These are phyloP conservation scores for Leptographium flavum DNA, from an alignment of 2,329 filamentous ascomycete genomes.

Conservation along the genomic window DNA sequence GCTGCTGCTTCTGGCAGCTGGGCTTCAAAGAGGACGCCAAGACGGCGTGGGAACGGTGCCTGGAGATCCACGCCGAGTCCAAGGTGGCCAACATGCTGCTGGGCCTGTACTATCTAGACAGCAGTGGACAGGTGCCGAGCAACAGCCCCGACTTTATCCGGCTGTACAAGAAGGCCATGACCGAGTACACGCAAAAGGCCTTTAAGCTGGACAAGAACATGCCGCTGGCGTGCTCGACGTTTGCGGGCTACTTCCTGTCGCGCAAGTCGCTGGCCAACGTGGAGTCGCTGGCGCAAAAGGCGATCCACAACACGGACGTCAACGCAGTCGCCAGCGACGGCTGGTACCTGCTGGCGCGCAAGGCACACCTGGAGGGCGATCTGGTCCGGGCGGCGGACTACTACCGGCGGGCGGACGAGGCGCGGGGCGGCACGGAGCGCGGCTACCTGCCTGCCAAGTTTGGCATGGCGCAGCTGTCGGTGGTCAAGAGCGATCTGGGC, in stretches of 20 bases:
- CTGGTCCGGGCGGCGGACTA: slow-evolving; percentile 64
- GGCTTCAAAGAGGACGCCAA: slow-evolving; percentile 90
- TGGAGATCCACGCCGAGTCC: slow-evolving; percentile 69
- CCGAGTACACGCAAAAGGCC: slow-evolving; percentile 80
- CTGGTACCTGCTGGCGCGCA: slow-evolving; percentile 87
- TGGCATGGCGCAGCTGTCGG: slow-evolving; percentile 77
- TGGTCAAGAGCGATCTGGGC: slow-evolving; percentile 69
- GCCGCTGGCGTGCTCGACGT: slow-evolving; percentile 78
- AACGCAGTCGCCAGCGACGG: slow-evolving; percentile 95
- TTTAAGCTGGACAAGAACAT: slow-evolving; percentile 89
- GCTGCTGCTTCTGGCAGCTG: slow-evolving; percentile 93
- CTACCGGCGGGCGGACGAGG: slow-evolving; percentile 82
- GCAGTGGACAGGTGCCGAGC: slow-evolving; percentile 68
- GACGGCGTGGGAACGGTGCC: slow-evolving; percentile 72
- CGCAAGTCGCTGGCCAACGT: slow-evolving; percentile 69
- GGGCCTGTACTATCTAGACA: slow-evolving; percentile 77
- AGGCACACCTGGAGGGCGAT: slow-evolving; percentile 75
- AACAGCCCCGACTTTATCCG: slow-evolving; percentile 73
- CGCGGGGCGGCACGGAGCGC: slow-evolving; percentile 77
- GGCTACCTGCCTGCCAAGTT: slow-evolving; percentile 93
- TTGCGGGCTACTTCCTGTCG: slow-evolving; percentile 79
- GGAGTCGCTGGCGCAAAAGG: slow-evolving; percentile 76
- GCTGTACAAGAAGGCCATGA: slow-evolving; percentile 88
- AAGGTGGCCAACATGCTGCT: slow-evolving; percentile 85
- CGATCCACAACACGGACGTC: slow-evolving; percentile 90